Percentiles rank a stretch among this genome's conserved stretches.
Conservation (phyloP, 2,329 filamentous ascomycete species). For the Colletotrichum theobromicola region DNA sequence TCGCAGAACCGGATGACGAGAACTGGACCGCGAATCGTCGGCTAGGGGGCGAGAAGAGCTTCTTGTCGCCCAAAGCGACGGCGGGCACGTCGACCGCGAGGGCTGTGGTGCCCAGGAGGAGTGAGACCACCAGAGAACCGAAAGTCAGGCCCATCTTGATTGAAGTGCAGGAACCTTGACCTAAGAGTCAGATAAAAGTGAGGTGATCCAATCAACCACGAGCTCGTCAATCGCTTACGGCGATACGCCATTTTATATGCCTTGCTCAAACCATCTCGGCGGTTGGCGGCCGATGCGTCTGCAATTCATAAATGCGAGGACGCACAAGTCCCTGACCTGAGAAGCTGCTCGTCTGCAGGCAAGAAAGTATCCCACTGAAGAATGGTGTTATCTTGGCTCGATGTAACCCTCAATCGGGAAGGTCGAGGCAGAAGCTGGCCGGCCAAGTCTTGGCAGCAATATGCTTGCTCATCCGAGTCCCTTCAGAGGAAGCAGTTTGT, state of each 20-base stretch:
- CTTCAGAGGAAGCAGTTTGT: not conserved
- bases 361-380: not conserved
- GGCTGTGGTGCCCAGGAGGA: not conserved
- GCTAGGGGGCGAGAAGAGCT: not conserved
- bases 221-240: not conserved
- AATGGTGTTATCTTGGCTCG: not conserved
- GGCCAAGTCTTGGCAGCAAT: not conserved
- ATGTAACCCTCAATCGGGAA: not conserved
- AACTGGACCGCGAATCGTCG: not conserved
- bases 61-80: not conserved
- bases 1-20: not conserved
- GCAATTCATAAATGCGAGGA: too few relatives aligned
- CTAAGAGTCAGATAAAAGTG: not conserved
- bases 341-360: not conserved
- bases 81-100: not conserved
- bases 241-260: not conserved
- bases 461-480: not conserved
- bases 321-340: not conserved
- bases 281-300: not conserved
- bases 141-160: not conserved
- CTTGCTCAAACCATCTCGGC: not conserved
- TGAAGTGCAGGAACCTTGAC: not conserved
- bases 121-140: not conserved
- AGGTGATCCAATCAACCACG: fast-evolving
- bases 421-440: not conserved